phyloP scores from a whole-genome alignment of 2,329 filamentous ascomycete species.

The Graphiopsis chlorocephala region DNA sequence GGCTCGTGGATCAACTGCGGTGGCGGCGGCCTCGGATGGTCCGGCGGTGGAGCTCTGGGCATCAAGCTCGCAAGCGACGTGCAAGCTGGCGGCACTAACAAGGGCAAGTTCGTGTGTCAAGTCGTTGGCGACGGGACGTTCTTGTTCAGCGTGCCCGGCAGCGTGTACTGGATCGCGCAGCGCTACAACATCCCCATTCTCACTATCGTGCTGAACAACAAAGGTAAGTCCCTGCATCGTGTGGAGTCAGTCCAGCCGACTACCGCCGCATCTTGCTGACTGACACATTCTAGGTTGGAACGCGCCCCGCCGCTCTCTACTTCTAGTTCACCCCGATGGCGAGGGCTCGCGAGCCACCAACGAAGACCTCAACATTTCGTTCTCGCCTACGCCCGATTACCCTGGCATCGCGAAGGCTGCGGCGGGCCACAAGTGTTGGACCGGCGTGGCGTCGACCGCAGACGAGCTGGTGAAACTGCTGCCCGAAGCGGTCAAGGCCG shows the following conservation, averaged over 20 bases:
- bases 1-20: conserved; percentile 80
- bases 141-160: conserved; percentile 63
- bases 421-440: conserved; percentile 61
- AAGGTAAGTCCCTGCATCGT: conserved; percentile 39
- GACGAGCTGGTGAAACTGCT: conserved; percentile 47
- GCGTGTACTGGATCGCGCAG: conserved; percentile 67
- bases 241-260: not conserved
- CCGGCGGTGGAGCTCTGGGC: conserved; percentile 69
- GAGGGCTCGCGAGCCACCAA: conserved; percentile 61
- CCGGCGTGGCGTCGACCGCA: conserved; percentile 56
- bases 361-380: conserved; percentile 64
- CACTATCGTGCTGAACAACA: conserved; percentile 67
- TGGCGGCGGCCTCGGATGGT: conserved; percentile 78
- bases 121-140: conserved; percentile 68
- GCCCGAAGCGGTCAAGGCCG: conserved; percentile 56
- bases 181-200: conserved; percentile 65
- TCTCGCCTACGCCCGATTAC: conserved; percentile 65
- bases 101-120: conserved; percentile 60
- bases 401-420: conserved; percentile 66
- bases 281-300: conserved; percentile 56
- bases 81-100: conserved; percentile 47
- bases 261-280: not conserved
- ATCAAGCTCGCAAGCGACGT: conserved; percentile 68
- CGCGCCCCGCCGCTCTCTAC: conserved; percentile 58
- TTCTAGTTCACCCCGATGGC: conserved; percentile 65